Evolutionary conservation across 805 yeast genomes (phyloP), one percentile per base, ranked within the genome.

Genomic region (Sugiyamaella lignohabitans): DNA sequence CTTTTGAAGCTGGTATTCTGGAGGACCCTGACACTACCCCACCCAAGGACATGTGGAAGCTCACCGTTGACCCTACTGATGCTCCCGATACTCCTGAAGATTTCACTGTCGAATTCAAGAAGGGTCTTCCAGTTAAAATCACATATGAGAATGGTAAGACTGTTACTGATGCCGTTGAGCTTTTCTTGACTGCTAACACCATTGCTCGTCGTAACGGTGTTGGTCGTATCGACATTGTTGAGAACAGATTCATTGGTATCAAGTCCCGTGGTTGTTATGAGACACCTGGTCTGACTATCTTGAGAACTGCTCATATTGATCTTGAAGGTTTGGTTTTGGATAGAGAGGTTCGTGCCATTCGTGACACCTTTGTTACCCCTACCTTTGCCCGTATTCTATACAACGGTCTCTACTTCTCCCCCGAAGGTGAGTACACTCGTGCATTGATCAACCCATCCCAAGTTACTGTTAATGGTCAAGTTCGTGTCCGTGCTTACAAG

Each of bases 41-140:
- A 55, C 98, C 98, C 72, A 91, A 89, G 75, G 98, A 93, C 69
- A 93, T 93, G 98, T 93, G 98, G 98, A 93, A 93, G 74, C 80
- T 93, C 67, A 93, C 96, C 38, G 87, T 84, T 51, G 98, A 91
- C 70, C 98, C 98, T 61, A 65, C 73, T 36, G 97, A 91, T 64
- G 98, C 98, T 48, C 98, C 98, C 62, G 81, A 86, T 53, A 72
- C 73, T 43, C 98, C 98, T 61, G 97, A 93, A 75, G 84, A 83
- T 66, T 81, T 93, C 69, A 71, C 84, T 19, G 80, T 93, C 52
- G 80, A 75, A 50, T 93, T 88, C 65, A 80, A 78, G 60, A 77
- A 85, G 71, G 98, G 98, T 69, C 67, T 84, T 53, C 98, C 98
- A 45, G 76, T 74, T 49, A 89, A 88, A 73, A 76, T 93, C 60